Evolutionary conservation across 2,329 filamentous ascomycete species (phyloP).

Genomic region (Cladophialophora immunda): DNA sequence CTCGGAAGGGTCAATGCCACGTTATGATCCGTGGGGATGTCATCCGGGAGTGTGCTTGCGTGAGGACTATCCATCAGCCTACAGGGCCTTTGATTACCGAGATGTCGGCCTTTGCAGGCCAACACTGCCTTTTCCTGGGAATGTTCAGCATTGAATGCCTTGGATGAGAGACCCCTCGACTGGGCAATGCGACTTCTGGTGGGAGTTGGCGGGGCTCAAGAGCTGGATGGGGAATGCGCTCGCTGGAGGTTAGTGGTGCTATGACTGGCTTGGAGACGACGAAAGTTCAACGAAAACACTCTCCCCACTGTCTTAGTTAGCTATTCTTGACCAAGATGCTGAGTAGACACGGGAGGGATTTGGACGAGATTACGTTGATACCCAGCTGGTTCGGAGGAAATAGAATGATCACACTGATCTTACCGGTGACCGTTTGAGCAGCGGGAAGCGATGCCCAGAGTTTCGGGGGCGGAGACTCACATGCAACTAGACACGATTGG

Average conservation of each 20-base stretch:
- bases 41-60: not conserved
- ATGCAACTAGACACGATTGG: not conserved
- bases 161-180: no score
- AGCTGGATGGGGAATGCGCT: not conserved
- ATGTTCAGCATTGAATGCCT: no score
- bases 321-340: slow-evolving; percentile 18
- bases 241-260: not conserved
- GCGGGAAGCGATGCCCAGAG: slow-evolving; percentile 6
- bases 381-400: not conserved
- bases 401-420: not conserved
- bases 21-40: not conserved
- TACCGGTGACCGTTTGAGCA: slow-evolving; percentile 4
- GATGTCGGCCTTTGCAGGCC: not conserved
- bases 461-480: slow-evolving; percentile 4
- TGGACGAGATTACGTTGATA: slow-evolving; percentile 1
- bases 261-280: not conserved
- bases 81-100: not conserved
- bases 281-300: not conserved
- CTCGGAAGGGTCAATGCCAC: not conserved
- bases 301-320: not conserved
- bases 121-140: no score
- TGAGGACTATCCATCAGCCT: not conserved
- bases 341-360: slow-evolving; percentile 13
- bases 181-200: not conserved
- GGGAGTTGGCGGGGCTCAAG: not conserved